Evolutionary conservation across 129 eudicot genomes (phyloP).

Genomic region (Ambrosia trifida): DNA sequence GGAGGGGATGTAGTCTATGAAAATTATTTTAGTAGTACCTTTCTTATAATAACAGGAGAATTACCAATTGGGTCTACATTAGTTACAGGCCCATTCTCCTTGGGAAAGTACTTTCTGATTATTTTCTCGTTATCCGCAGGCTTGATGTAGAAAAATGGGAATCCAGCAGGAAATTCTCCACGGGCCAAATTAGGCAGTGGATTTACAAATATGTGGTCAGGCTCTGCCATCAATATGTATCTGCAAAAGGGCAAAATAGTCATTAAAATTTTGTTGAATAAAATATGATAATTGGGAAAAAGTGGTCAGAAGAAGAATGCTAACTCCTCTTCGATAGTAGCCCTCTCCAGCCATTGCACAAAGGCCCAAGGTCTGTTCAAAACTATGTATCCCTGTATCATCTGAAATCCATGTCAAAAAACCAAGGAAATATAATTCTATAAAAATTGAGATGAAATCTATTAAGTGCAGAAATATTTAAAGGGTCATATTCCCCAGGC

Average conservation of each 20-base stretch:
- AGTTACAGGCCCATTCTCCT: slow-evolving; percentile 58
- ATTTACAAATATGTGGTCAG: slow-evolving; percentile 66
- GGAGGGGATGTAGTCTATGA: not conserved
- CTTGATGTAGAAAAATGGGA: slow-evolving; percentile 67
- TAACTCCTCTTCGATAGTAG: slow-evolving; percentile 69
- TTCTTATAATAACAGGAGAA: slow-evolving; percentile 68
- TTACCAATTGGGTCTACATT: slow-evolving; percentile 75
- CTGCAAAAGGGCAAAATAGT: slow-evolving; percentile 36
- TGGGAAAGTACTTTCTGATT: slow-evolving; percentile 57
- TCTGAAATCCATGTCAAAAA: slow-evolving; percentile 23
- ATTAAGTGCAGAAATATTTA: not conserved
- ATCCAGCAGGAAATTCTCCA: slow-evolving; percentile 65
- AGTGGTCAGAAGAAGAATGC: slow-evolving; percentile 21
- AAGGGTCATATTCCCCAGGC: not conserved
- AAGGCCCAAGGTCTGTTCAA: slow-evolving; percentile 84
- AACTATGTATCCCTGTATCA: slow-evolving; percentile 68
- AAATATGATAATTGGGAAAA: not conserved
- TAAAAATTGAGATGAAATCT: slow-evolving; percentile 1
- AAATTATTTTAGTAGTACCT: slow-evolving; percentile 40
- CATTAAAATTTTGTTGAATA: slow-evolving; percentile 13
- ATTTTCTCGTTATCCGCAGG: slow-evolving; percentile 59
- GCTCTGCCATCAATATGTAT: slow-evolving; percentile 75
- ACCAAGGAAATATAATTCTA: not conserved
- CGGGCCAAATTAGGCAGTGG: slow-evolving; percentile 72
- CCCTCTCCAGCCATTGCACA: slow-evolving; percentile 74